Conservation (phyloP, 495 filamentous ascomycete species). For the Trichoderma erinaceum region DNA sequence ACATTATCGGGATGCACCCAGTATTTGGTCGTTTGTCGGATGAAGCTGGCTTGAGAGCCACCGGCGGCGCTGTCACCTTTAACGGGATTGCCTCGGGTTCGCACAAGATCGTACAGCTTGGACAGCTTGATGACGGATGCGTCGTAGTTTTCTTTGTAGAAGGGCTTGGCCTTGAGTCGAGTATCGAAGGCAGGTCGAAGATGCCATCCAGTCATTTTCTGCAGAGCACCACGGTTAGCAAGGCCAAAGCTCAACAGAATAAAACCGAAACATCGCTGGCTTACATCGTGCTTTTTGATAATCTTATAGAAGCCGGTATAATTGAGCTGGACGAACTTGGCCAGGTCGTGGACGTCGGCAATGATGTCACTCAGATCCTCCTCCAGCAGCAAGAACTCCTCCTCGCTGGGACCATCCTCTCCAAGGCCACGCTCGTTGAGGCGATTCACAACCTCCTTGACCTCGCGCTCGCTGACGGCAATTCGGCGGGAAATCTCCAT, state of each 20-base stretch:
- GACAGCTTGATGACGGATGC: slow-evolving; percentile 93
- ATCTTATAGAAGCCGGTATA: slow-evolving; percentile 99
- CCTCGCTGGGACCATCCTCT: slow-evolving; percentile 64
- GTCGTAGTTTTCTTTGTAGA: slow-evolving; percentile 98
- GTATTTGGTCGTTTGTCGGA: slow-evolving; percentile 97
- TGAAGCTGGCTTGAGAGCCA: slow-evolving; percentile 88
- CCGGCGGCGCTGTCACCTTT: slow-evolving; percentile 89
- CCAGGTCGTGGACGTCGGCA: slow-evolving; percentile 95
- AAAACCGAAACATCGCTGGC: slow-evolving; percentile 27
- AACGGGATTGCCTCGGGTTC: slow-evolving; percentile 85
- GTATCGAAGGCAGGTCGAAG: slow-evolving; percentile 91
- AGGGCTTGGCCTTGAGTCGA: slow-evolving; percentile 88
- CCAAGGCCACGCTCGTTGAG: slow-evolving; percentile 52
- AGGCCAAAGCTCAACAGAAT: not conserved
- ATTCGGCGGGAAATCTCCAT: slow-evolving; percentile 91
- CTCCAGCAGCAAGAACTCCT: slow-evolving; percentile 91
- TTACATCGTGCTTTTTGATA: slow-evolving; percentile 98
- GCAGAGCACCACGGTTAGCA: slow-evolving; percentile 23
- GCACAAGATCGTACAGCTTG: slow-evolving; percentile 88
- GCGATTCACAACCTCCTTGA: slow-evolving; percentile 74
- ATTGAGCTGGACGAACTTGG: slow-evolving; percentile 97
- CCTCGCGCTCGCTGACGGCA: slow-evolving; percentile 76
- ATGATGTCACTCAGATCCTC: slow-evolving; percentile 96
- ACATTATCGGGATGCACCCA: slow-evolving; percentile 99
- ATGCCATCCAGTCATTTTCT: slow-evolving; percentile 95